Conservation (phyloP, 331 rosid species). For the Prunus yedoensis region DNA sequence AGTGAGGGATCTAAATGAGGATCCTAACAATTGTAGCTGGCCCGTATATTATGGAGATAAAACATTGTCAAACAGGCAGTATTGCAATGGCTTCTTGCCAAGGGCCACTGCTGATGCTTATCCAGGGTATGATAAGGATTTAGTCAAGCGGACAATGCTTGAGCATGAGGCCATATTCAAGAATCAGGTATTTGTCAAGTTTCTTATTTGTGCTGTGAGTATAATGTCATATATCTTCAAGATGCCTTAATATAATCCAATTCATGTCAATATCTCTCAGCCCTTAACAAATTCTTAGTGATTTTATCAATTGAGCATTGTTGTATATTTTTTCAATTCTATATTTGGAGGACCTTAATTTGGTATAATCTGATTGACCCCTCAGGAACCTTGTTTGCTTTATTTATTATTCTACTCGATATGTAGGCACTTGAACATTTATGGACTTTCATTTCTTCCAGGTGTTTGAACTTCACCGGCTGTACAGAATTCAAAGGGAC, state of each 20-base stretch:
- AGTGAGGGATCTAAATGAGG: constrained; percentile 95
- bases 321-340: not conserved
- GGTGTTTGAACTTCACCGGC: constrained; percentile 88
- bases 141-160: constrained; percentile 79
- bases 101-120: constrained; percentile 50
- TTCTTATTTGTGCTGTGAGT: not conserved
- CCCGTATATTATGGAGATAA: constrained; percentile 65
- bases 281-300: constrained; percentile 3
- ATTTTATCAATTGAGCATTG: constrained; percentile 13
- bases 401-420: constrained; percentile 3
- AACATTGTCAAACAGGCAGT: constrained; percentile 55
- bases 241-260: not conserved
- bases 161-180: constrained; percentile 83
- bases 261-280: constrained; percentile 2
- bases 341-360: not conserved
- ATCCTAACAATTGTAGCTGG: constrained; percentile 85
- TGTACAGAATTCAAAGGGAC: constrained; percentile 83
- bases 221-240: not conserved
- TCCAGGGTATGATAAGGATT: constrained; percentile 65
- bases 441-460: constrained; percentile 38
- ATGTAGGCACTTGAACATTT: constrained; percentile 17
- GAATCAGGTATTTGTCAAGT: constrained; percentile 55
- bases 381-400: not conserved
- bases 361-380: constrained; percentile 1
- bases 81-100: constrained; percentile 51